Evolutionary conservation across 2,329 filamentous ascomycete genomes (phyloP), one percentile per base, ranked within the genome.

Genomic region (Lasiodiplodia gonubiensis): DNA sequence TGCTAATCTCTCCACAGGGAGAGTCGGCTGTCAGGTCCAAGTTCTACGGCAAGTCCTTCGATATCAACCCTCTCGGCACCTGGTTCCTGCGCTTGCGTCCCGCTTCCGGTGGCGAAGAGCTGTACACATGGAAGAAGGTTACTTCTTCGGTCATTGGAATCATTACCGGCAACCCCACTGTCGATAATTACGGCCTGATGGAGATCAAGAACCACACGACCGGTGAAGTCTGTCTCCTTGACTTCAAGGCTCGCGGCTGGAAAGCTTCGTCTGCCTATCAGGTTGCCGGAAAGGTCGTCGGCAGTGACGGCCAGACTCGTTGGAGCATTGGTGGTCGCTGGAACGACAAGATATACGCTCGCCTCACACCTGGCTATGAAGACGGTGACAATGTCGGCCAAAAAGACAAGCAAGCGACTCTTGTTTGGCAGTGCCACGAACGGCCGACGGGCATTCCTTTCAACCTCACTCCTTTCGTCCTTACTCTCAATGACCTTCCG

Each of bases 81-180:
- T 99, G 95, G 95, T 99, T 98, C 82, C 82, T 98, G 69, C 92
- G 87, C 74, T 84, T 99, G 33, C 90, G 93, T 1, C 93, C 94
- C 0, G 86, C 86, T 0, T 84, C 88, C 3, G 92, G 91, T 3
- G 90, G 89, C 11, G 89, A 92, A 70, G 95, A 99, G 72, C 83
- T 97, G 1, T 99, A 97, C 80, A 97, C 94, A 0, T 99, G 95
- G 95, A 98, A 97, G 81, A 99, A 99, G 82, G 93, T 97, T 21
- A 98, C 94, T 0, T 95, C 93, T 1, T 96, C 94, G 1, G 95
- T 99, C n/a, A 90, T 98, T 68, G 95, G 95, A 68, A 99, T 99
- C 79, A 97, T 99, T 74, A 98, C 94, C 0, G 95, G 95, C 57
- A 97, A 92, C 73, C 95, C 95, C 0, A 92, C 92, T 0, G 92